Evolutionary conservation across 306 rosid species (phyloP).

Genomic region (Arachis stenosperma): DNA sequence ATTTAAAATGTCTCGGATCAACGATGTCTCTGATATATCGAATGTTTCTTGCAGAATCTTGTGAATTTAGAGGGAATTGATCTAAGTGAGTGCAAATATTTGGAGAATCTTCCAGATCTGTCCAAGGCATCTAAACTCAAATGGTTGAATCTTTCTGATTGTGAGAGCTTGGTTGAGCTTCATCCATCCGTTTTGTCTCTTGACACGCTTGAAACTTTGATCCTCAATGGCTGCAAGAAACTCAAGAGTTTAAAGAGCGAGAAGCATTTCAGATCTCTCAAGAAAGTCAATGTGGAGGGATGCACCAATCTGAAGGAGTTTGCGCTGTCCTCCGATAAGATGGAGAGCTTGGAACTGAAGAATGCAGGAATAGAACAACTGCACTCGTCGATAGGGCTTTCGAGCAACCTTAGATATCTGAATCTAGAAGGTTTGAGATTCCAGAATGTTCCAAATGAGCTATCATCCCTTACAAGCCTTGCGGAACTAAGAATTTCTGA

Average conservation of each 20-base stretch:
- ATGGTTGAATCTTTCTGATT: not conserved
- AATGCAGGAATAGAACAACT: not conserved
- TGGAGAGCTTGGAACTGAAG: not conserved
- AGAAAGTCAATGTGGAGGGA: fast-evolving
- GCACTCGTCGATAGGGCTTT: not conserved
- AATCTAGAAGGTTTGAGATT: not conserved
- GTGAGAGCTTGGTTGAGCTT: not conserved
- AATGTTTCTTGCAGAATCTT: not conserved
- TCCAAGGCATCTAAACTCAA: slow-evolving; percentile 6
- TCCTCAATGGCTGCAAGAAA: not conserved
- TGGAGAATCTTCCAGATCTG: slow-evolving; percentile 6
- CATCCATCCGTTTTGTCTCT: slow-evolving; percentile 7
- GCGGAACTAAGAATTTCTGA: not conserved
- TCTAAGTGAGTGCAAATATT: not conserved
- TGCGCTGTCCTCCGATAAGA: not conserved
- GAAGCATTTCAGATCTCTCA: not conserved
- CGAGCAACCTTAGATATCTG: not conserved
- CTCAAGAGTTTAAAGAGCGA: not conserved
- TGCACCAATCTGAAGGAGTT: not conserved
- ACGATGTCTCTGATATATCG: not conserved
- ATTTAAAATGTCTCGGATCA: no score
- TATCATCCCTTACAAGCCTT: not conserved
- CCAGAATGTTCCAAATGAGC: not conserved
- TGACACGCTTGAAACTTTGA: not conserved
- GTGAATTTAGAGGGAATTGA: not conserved